phyloP scores from a whole-genome alignment of 768 basidiomycete species.

The Termitomyces sp. region DNA sequence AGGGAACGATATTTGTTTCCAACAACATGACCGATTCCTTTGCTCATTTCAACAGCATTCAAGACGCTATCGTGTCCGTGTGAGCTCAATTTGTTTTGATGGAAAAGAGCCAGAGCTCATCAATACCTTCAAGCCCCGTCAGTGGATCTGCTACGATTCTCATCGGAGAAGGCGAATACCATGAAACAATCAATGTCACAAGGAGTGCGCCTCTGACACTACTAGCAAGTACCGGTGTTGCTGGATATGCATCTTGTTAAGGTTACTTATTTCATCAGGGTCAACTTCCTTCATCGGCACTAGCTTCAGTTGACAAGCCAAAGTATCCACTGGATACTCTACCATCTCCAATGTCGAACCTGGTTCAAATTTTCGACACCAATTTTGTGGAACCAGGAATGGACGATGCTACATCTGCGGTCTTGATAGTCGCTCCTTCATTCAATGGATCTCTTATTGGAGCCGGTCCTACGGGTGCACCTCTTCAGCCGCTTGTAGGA shows the following conservation, averaged over 20 bases:
- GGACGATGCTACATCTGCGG: constrained; percentile 57
- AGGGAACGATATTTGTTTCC: constrained; percentile 57
- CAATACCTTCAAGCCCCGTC: constrained; percentile 29
- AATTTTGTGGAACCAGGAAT: constrained; percentile 34
- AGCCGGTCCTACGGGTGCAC: constrained; percentile 54
- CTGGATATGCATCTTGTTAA: background rate
- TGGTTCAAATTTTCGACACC: constrained; percentile 52
- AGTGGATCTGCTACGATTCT: constrained; percentile 41
- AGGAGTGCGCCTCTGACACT: constrained; percentile 49
- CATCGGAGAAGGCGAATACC: constrained; percentile 54
- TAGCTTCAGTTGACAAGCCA: constrained; percentile 21
- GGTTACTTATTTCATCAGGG: constrained; percentile 30
- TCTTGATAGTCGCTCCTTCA: constrained; percentile 52
- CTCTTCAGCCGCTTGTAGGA: constrained; percentile 45
- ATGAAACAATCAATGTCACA: constrained; percentile 55
- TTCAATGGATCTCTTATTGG: constrained; percentile 55
- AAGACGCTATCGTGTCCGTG: constrained; percentile 54
- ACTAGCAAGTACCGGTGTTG: constrained; percentile 31
- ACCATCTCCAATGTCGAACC: constrained; percentile 46
- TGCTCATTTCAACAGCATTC: constrained; percentile 45
- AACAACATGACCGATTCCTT: constrained; percentile 32
- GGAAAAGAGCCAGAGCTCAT: background rate
- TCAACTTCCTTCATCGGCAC: constrained; percentile 36
- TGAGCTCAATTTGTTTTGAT: constrained; percentile 21
- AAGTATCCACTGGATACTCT: constrained; percentile 34